Evolutionary conservation across 768 basidiomycete species (phyloP).

Genomic region (Amanita thiersii): DNA sequence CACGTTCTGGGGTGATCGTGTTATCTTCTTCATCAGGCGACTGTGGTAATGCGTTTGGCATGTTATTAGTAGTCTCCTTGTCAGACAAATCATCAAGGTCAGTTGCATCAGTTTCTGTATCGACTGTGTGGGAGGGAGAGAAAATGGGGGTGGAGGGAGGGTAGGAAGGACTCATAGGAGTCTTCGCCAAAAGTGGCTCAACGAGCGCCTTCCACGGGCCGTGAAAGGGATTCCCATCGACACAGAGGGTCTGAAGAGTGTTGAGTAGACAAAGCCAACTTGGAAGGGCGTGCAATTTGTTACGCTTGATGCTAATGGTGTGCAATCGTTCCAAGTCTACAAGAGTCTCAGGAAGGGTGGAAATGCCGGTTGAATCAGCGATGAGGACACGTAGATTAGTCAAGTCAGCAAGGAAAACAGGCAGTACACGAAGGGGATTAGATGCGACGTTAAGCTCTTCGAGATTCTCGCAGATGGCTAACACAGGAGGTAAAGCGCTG

Average conservation of each 20-base stretch:
- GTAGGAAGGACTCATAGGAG: slow-evolving; percentile 51
- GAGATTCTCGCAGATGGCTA: slow-evolving; percentile 72
- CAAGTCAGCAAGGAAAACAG: slow-evolving; percentile 76
- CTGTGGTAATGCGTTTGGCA: slow-evolving; percentile 20
- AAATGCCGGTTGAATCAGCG: slow-evolving; percentile 84
- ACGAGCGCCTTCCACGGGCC: slow-evolving; percentile 89
- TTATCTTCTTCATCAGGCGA: slow-evolving; percentile 61
- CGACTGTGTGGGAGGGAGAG: slow-evolving; percentile 39
- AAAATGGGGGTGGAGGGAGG: slow-evolving; percentile 60
- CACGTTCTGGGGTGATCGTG: slow-evolving; percentile 62
- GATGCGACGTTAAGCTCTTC: slow-evolving; percentile 93
- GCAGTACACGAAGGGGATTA: slow-evolving; percentile 89
- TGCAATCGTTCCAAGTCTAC: slow-evolving; percentile 72
- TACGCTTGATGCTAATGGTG: slow-evolving; percentile 82
- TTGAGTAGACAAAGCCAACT: slow-evolving; percentile 91
- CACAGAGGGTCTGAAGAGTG: slow-evolving; percentile 73
- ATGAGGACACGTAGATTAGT: slow-evolving; percentile 78
- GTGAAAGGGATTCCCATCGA: slow-evolving; percentile 96
- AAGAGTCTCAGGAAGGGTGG: slow-evolving; percentile 67
- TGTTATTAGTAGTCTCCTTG: slow-evolving; percentile 37
- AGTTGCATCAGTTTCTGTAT: slow-evolving; percentile 29
- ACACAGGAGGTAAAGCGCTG: slow-evolving; percentile 71
- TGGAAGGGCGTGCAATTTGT: slow-evolving; percentile 84
- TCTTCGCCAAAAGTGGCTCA: slow-evolving; percentile 68
- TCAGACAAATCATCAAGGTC: slow-evolving; percentile 58